Base-by-base conservation (phyloP, 2,329 filamentous ascomycete species). In the Orbilia quercus region DNA sequence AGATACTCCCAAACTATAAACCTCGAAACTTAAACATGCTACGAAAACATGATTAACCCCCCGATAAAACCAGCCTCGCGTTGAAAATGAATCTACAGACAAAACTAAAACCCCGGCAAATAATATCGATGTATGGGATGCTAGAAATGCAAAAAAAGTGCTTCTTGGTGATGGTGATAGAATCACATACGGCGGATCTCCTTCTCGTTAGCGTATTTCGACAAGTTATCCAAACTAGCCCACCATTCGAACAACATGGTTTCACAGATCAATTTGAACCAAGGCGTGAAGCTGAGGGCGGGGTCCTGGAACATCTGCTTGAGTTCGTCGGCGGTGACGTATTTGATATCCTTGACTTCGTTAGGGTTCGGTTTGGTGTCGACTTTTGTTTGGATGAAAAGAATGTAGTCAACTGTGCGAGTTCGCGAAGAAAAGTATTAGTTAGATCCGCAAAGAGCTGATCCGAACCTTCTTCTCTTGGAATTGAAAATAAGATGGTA, bases 221-320 rank as follows among this genome's bases (percentile, higher is more conserved):
- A 90, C 77, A 98, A 84, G 7, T 90, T 91, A 77, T 95, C 89
- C 65, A 98, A 86, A 82, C 91, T 88, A 79, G 89, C 84, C 95
- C 95, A 99, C 95, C 95, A 99, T 81, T 97, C 90, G 79, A 96
- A 99, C 44, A 99, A 87, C 91, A 98, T 93, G 53, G 91, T 92
- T 81, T 98, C 86, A 85, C 95, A 99, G 79, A 99, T 98, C 77
- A 99, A 89, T 85, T 96, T 96, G 85, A 99, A 99, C 95, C 95
- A 99, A 0, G 95, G 95, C 0, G 95, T 99, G 82, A 98, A 98
- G 78, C 89, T 90, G 78, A 96, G 85, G 59, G 82, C 85, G 2
- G 90, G 87, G 79, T 97, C 90, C 78, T 89, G 83, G 81, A 99
- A 97, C 85, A 94, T 91, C 77, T 85, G 80, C 85, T 92, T 95